Base-by-base conservation (phyloP, 345 rosid species). In the Linum trigynum region DNA sequence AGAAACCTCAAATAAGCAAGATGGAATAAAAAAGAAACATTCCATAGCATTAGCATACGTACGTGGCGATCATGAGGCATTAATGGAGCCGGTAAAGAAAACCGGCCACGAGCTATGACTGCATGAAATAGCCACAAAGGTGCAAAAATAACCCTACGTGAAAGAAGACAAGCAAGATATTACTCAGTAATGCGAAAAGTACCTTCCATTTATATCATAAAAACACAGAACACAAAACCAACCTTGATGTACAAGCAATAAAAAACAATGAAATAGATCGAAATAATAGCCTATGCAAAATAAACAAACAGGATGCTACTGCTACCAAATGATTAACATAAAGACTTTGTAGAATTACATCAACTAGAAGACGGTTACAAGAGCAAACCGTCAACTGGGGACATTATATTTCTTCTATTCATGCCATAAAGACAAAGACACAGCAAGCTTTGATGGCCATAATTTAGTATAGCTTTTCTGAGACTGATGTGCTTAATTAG, bases 41-140 rank as follows among this genome's bases (percentile, higher is more conserved):
- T 37, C 2, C 36, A 39, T 59, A 71, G 62, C 59, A 57, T 59
- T 59, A 71, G 62, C 59, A 57, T 59, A 57, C 82, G 61, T 88
- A 87, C 95, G 70, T 81, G 81, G 15, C 92, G 92, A 80, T 83
- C 86, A 67, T 80, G 87, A 78, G 98, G 96, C 85, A 79, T 63
- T 66, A 87, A 68, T 73, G 98, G 98, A 73, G 96, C 95, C 48
- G 98, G 98, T 65, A 92, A 69, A 7, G 98, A 92, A 82, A 92
- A 89, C 78, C 95, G 82, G 67, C 95, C 92, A 38, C 95, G 87
- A 15, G 96, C 89, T 63, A 80, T 85, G 37, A 83, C 89, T n/a
- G 74, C 81, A 75, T 89, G 98, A 83, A 92, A 92, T 57, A 89
- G 51, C 96, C 89, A 87, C 16, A 89, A 71, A 55, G 98, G 92